Conservation (phyloP, 1,284 basidiomycete species). For the Polyporus tsugae region DNA sequence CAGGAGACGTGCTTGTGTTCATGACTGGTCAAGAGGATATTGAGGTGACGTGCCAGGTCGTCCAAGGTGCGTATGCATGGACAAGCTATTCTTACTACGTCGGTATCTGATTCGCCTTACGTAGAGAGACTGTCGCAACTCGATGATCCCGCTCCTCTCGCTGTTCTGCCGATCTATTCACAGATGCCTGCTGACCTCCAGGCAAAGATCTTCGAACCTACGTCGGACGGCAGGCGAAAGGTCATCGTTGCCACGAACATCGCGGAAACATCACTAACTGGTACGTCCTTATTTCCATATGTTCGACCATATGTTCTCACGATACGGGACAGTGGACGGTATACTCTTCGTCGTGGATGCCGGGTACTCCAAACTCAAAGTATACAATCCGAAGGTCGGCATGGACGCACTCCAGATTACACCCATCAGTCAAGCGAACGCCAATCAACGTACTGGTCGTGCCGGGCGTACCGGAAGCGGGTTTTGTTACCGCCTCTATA, state of each 20-base stretch:
- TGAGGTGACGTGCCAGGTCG: conserved; percentile 91
- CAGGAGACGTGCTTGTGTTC: conserved; percentile 97
- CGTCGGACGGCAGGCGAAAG: conserved; percentile 93
- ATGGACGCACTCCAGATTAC: conserved; percentile 99
- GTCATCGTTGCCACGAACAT: conserved; percentile 99
- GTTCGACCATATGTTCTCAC: not conserved
- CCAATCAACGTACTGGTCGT: conserved; percentile 93
- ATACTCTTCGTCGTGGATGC: conserved; percentile 97
- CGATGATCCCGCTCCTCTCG: conserved; percentile 87
- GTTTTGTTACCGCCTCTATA: conserved; percentile 97
- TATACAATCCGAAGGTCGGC: conserved; percentile 98
- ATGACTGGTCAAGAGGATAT: conserved; percentile 99
- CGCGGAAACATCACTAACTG: conserved; percentile 96
- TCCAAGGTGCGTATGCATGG: conserved; percentile 65
- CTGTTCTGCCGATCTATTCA: conserved; percentile 97
- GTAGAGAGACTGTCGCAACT: conserved; percentile 91
- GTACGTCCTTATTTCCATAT: conserved; percentile 48
- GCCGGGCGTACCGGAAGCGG: conserved; percentile 96
- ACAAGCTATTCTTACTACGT: conserved; percentile 14
- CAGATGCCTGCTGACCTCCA: conserved; percentile 99
- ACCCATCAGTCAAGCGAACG: conserved; percentile 98
- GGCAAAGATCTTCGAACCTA: conserved; percentile 97
- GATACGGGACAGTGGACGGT: conserved; percentile 79
- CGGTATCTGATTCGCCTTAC: conserved; percentile 44
- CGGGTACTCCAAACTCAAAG: conserved; percentile 97